A percentile compares a stretch with the other conserved stretches of the same genome.
Conservation (phyloP, 1,139 yeast species). For the Blastobotrys illinoisensis region DNA sequence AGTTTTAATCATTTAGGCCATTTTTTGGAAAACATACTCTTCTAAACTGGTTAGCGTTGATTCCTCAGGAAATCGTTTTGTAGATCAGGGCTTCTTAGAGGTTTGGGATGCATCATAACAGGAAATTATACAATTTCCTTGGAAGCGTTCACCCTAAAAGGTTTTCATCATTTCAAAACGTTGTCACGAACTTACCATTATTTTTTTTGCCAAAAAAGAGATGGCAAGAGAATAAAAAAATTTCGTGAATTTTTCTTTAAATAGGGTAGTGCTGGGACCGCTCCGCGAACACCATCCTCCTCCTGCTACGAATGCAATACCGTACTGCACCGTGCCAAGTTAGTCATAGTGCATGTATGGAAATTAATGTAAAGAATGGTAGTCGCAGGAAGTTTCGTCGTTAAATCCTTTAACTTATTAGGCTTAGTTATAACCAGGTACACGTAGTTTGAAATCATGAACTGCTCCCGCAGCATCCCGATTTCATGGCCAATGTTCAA, state of each 20-base stretch:
- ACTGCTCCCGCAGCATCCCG: too few species aligned
- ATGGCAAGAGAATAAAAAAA: background rate
- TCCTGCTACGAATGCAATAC: too few species aligned
- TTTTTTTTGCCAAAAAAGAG: background rate
- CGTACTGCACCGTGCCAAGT: too few species aligned
- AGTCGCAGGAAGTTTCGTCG: too few species aligned
- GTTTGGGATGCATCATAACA: conserved; percentile 19
- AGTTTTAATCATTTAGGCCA: conserved; percentile 22
- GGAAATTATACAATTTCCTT: conserved; percentile 9
- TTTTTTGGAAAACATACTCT: conserved; percentile 4
- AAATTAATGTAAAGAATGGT: too few species aligned
- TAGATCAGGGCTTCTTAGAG: conserved; percentile 31
- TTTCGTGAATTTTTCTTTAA: background rate
- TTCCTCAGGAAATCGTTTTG: background rate
- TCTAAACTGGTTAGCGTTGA: conserved; percentile 2
- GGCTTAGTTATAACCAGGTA: too few species aligned
- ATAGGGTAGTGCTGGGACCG: background rate
- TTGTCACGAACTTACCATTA: background rate
- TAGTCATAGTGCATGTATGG: too few species aligned
- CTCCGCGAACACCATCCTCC: background rate
- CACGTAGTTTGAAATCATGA: too few species aligned
- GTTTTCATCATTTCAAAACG: conserved; percentile 11
- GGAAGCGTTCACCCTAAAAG: conserved; percentile 14
- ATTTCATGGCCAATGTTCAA: too few species aligned
- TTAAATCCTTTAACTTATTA: too few species aligned